A percentile compares a stretch with the other conserved stretches of the same genome.
These are phyloP conservation scores for Athelia psychrophila DNA, from an alignment of 1,284 basidiomycete species.

Conservation along the genomic window DNA sequence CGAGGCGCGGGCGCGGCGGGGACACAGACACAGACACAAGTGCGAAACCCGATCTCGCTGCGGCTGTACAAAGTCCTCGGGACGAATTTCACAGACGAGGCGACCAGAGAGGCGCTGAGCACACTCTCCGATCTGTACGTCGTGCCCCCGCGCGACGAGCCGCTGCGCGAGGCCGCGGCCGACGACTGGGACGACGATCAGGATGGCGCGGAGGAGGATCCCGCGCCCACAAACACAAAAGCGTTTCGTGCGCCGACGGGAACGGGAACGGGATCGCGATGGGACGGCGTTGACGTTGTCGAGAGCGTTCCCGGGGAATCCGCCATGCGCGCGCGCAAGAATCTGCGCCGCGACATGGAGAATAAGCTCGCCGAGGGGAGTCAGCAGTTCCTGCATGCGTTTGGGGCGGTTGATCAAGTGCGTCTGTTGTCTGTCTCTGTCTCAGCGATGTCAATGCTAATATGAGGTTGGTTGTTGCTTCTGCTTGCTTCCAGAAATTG, in stretches of 20 bases:
- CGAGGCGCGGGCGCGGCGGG: no score
- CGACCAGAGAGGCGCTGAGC: constrained; percentile 76
- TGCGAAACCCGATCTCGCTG: constrained; percentile 69
- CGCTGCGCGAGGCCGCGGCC: constrained; percentile 19
- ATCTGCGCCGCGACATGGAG: constrained; percentile 84
- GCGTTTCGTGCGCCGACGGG: no score
- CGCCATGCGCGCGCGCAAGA: constrained; percentile 70
- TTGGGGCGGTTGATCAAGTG: constrained; percentile 87
- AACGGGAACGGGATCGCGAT: no score
- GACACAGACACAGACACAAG: no score
- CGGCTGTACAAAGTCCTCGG: constrained; percentile 89
- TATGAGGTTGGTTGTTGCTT: no score
- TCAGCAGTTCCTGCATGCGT: constrained; percentile 76
- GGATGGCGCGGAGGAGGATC: constrained; percentile 28
- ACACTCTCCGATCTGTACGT: constrained; percentile 81
- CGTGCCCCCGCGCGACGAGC: constrained; percentile 27
- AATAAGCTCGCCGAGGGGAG: constrained; percentile 77
- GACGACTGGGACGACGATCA: constrained; percentile 35
- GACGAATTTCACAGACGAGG: constrained; percentile 79
- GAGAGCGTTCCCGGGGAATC: constrained; percentile 45
- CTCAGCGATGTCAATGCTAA: not conserved
- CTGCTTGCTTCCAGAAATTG: constrained; percentile 66
- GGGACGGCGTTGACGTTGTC: constrained; percentile 2
- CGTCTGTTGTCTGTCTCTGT: no score
- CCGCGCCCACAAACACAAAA: no score